Conservation (phyloP, 202 grass and related monocot species). For the Schoenoplectus triqueter region DNA sequence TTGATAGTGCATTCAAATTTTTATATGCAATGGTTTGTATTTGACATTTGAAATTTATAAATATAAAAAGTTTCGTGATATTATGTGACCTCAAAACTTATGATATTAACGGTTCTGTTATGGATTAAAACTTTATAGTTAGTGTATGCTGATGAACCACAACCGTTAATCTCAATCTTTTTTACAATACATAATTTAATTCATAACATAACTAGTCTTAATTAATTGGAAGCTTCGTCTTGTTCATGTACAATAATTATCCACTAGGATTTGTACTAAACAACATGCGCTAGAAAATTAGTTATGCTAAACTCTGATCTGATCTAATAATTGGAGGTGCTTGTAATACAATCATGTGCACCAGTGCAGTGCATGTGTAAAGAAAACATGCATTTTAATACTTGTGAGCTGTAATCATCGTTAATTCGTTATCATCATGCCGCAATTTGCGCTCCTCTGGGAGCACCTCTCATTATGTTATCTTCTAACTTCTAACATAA, state of each 20-base stretch:
- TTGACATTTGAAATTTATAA: too few species aligned
- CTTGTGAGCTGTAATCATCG: constrained; percentile 33
- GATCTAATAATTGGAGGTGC: constrained; percentile 17
- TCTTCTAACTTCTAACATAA: constrained; percentile 8
- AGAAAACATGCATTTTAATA: constrained; percentile 20
- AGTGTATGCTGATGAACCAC: too few species aligned
- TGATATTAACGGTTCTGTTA: too few species aligned
- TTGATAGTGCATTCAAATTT: too few species aligned
- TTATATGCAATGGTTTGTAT: too few species aligned
- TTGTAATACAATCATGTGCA: constrained; percentile 22
- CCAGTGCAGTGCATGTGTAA: background rate
- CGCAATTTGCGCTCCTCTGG: constrained; percentile 25
- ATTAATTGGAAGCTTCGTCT: too few species aligned
- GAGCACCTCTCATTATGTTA: background rate
- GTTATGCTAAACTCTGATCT: constrained; percentile 5
- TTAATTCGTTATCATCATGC: background rate
- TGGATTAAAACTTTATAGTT: too few species aligned
- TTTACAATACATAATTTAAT: too few species aligned
- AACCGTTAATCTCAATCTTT: too few species aligned
- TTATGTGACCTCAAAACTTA: too few species aligned
- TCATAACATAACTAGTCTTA: too few species aligned
- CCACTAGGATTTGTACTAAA: background rate
- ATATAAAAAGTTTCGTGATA: too few species aligned
- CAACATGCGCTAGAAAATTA: background rate
- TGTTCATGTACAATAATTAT: background rate